Evolutionary conservation across 2,329 filamentous ascomycete genomes (phyloP).

Genomic region (Stromatinia cepivora): DNA sequence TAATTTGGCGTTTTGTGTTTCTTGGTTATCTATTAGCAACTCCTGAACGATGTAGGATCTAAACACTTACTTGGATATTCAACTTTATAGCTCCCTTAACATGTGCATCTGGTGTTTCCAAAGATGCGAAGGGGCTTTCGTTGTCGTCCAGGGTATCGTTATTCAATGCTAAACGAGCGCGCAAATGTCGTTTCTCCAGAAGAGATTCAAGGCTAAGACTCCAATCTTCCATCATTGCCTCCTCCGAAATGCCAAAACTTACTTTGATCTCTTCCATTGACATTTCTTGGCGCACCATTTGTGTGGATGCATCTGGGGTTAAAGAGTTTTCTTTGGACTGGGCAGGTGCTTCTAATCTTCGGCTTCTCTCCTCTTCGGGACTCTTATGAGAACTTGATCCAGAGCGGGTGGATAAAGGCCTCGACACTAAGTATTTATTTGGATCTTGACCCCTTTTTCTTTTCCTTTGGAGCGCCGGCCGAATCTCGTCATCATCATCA

Average conservation of each 20-base stretch:
- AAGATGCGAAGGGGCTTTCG: constrained; percentile 32
- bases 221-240: constrained; percentile 3
- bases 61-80: constrained; percentile 26
- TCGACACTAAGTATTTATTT: not conserved
- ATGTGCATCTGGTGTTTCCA: constrained; percentile 24
- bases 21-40: constrained; percentile 28
- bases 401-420: not conserved
- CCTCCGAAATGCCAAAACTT: not conserved
- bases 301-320: not conserved
- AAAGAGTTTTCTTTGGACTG: not conserved
- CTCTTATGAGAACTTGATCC: not conserved
- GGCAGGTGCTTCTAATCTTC: not conserved
- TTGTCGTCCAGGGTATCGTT: constrained; percentile 24
- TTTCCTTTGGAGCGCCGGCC: not conserved
- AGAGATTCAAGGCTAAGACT: not conserved
- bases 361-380: not conserved
- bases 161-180: not conserved
- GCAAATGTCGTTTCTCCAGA: not conserved
- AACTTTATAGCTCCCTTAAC: constrained; percentile 18
- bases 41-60: not conserved
- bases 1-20: constrained; percentile 26
- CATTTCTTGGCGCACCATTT: not conserved
- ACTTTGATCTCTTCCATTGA: not conserved
- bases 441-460: not conserved
- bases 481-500: not conserved